Conservation (phyloP, 1,139 yeast genomes). For the Arxiozyma heterogenica region DNA sequence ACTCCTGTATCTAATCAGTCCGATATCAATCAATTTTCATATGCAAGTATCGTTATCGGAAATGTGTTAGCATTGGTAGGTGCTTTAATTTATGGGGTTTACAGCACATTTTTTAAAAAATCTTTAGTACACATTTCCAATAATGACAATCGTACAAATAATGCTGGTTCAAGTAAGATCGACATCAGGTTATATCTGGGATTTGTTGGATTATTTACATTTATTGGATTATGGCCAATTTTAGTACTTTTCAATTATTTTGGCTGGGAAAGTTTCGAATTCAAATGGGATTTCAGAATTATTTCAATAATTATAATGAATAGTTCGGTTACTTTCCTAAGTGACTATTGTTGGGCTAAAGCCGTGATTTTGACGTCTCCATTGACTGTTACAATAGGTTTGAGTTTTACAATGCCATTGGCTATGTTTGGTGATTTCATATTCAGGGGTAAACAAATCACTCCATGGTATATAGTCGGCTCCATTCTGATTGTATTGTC, state of each 20-base stretch:
- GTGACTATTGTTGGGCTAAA: slow-evolving; percentile 92
- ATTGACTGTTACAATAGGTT: slow-evolving; percentile 86
- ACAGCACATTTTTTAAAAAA: slow-evolving; percentile 72
- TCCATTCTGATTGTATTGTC: slow-evolving; percentile 73
- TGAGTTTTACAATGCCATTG: slow-evolving; percentile 84
- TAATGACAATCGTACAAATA: not conserved
- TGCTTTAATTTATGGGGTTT: slow-evolving; percentile 79
- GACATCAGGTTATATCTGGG: slow-evolving; percentile 88
- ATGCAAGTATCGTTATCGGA: slow-evolving; percentile 38
- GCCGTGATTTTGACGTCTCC: slow-evolving; percentile 91
- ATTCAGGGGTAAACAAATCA: not conserved
- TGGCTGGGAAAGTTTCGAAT: slow-evolving; percentile 58
- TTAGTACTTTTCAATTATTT: slow-evolving; percentile 53
- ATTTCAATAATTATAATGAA: slow-evolving; percentile 50
- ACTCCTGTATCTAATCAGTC: slow-evolving; percentile 29
- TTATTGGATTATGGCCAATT: slow-evolving; percentile 72
- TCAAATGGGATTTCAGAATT: slow-evolving; percentile 51
- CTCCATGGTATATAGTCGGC: slow-evolving; percentile 51
- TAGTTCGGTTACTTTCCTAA: slow-evolving; percentile 67
- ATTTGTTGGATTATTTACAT: slow-evolving; percentile 79
- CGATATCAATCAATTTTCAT: slow-evolving; percentile 3
- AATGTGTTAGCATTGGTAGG: slow-evolving; percentile 75
- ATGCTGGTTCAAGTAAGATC: slow-evolving; percentile 27
- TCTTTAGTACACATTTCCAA: slow-evolving; percentile 61
- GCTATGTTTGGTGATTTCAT: slow-evolving; percentile 87